Conservation (phyloP, 176 grass and related monocot genomes). For the Bonia amplexicaulis region DNA sequence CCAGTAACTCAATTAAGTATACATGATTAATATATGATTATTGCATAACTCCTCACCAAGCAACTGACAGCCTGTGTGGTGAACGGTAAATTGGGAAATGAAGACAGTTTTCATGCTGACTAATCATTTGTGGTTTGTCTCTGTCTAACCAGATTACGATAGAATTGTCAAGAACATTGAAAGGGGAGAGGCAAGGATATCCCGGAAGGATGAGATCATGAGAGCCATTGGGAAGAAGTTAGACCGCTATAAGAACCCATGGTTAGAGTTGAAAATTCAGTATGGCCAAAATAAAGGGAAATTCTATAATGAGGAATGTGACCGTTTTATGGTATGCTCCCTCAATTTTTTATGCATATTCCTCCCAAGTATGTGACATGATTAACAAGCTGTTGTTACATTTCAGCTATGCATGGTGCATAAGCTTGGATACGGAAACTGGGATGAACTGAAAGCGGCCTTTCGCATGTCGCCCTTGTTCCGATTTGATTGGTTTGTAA, state of each 20-base stretch:
- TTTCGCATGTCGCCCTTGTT: constrained; percentile 89
- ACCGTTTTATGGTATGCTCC: constrained; percentile 90
- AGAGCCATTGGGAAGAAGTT: constrained; percentile 90
- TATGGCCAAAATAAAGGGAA: constrained; percentile 98
- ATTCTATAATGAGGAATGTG: constrained; percentile 98
- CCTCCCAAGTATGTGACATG: background rate
- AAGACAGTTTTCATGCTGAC: background rate
- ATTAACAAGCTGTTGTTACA: constrained; percentile 15
- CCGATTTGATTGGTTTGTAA: constrained; percentile 99
- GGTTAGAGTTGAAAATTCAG: constrained; percentile 95
- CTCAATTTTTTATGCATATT: background rate
- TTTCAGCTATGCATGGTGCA: constrained; percentile 98
- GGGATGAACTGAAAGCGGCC: constrained; percentile 96
- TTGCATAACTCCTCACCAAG: background rate
- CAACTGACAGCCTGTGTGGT: background rate
- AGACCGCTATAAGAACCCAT: constrained; percentile 97
- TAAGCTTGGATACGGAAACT: constrained; percentile 95
- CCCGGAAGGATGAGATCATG: constrained; percentile 95
- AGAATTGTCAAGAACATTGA: constrained; percentile 98
- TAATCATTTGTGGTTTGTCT: background rate
- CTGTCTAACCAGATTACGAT: constrained; percentile 69
- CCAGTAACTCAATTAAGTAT: background rate
- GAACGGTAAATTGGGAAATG: background rate
- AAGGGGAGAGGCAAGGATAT: constrained; percentile 93
- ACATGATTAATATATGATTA: background rate